These are phyloP conservation scores for Acer negundo DNA, from an alignment of 345 rosid species.

Conservation along the genomic window DNA sequence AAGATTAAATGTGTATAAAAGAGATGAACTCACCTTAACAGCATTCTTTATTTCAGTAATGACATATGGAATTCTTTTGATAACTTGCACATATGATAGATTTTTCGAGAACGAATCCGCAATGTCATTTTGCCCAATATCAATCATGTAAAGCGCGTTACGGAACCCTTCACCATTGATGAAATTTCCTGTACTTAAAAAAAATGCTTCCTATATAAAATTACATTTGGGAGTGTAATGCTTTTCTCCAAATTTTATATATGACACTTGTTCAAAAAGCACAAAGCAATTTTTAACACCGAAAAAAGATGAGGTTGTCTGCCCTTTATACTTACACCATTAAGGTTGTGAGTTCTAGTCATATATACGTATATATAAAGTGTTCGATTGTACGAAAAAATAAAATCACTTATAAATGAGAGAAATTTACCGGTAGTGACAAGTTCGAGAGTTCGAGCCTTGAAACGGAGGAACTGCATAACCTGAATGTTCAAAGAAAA, in stretches of 20 bases:
- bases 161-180: conserved; percentile 52
- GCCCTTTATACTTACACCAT: too few relatives aligned
- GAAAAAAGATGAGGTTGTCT: too few relatives aligned
- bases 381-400: too few relatives aligned
- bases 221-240: too few relatives aligned
- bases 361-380: too few relatives aligned
- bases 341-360: too few relatives aligned
- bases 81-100: conserved; percentile 47
- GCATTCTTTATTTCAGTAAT: conserved; percentile 60
- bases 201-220: too few relatives aligned
- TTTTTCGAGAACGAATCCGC: conserved; percentile 72
- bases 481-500: conserved; percentile 76
- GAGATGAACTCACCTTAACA: conserved; percentile 45
- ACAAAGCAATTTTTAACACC: too few relatives aligned
- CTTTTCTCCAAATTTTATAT: too few relatives aligned
- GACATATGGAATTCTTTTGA: conserved; percentile 52
- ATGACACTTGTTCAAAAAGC: too few relatives aligned
- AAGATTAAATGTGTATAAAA: too few relatives aligned
- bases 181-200: conserved; percentile 43
- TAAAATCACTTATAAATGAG: neutral
- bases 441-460: conserved; percentile 62
- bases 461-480: conserved; percentile 87
- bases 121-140: conserved; percentile 84
- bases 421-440: conserved; percentile 39
- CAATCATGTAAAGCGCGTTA: conserved; percentile 78